phyloP scores from a whole-genome alignment of 306 rosid genomes.

The Citrullus amarus region DNA sequence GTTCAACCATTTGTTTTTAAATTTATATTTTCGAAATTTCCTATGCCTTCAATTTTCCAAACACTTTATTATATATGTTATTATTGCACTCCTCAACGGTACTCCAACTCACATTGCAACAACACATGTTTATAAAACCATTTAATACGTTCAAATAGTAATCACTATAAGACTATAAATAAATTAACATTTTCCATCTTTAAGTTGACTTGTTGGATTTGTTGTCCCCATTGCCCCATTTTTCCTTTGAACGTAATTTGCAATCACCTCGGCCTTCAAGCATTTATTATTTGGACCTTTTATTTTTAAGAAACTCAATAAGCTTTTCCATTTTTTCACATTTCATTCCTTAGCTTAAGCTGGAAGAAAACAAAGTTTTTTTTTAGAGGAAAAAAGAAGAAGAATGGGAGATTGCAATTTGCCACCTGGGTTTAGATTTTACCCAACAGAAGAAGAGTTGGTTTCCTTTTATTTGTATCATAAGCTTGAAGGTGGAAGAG shows the following conservation, averaged over 20 bases:
- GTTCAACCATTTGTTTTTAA: too few relatives aligned
- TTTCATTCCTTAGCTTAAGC: background rate
- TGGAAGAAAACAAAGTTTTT: background rate
- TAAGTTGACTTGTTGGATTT: background rate
- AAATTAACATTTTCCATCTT: background rate
- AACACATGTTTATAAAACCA: background rate
- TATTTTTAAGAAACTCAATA: background rate
- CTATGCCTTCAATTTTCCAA: too few relatives aligned
- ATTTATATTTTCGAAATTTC: too few relatives aligned
- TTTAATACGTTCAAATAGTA: background rate
- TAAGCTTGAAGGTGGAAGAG: constrained; percentile 44
- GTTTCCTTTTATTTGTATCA: constrained; percentile 47
- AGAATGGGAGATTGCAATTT: constrained; percentile 28
- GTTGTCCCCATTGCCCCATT: background rate
- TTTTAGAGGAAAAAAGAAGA: background rate
- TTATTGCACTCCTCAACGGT: background rate
- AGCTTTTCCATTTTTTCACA: background rate
- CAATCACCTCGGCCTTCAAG: background rate
- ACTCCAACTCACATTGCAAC: background rate
- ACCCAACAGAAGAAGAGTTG: constrained; percentile 80
- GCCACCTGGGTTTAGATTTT: constrained; percentile 74
- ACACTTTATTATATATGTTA: too few relatives aligned
- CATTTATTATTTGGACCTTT: background rate
- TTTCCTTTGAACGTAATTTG: background rate
- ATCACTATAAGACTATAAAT: background rate